Percentiles rank a stretch among this genome's conserved stretches.
Conservation (phyloP, 306 rosid species). For the Oxytropis ochrocephala region DNA sequence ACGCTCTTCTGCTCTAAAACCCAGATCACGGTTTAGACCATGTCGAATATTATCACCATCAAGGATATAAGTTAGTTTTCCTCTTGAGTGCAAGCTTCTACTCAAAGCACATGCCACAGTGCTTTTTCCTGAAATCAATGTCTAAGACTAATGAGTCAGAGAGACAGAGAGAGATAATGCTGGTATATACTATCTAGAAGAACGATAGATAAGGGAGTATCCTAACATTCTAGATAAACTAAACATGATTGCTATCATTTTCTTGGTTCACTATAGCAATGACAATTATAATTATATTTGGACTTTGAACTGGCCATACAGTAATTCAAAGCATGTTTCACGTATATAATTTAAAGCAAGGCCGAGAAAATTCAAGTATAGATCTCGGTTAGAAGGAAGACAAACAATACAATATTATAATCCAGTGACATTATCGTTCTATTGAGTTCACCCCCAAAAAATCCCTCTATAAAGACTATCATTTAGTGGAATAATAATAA, state of each 20-base stretch:
- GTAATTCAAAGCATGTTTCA: background rate
- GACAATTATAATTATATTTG: background rate
- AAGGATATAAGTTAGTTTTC: conserved; percentile 72
- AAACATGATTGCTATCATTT: background rate
- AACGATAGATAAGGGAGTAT: background rate
- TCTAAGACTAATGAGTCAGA: conserved; percentile 10
- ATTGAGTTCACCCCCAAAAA: background rate
- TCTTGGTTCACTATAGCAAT: background rate
- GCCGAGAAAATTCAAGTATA: background rate
- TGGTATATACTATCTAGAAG: background rate
- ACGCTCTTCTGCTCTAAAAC: conserved; percentile 85
- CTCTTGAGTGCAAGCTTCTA: conserved; percentile 57
- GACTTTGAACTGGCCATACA: background rate
- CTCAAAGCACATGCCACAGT: conserved; percentile 90
- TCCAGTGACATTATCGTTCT: background rate
- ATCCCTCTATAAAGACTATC: background rate
- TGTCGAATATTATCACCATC: conserved; percentile 95
- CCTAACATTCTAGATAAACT: background rate
- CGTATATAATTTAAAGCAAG: background rate
- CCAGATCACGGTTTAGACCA: conserved; percentile 80
- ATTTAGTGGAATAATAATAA: background rate
- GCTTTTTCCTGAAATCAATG: conserved; percentile 69
- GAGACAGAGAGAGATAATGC: background rate
- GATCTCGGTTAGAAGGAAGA: background rate
- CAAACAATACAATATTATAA: background rate